Percentiles rank a stretch among this genome's conserved stretches.
Conservation (phyloP, 2,329 filamentous ascomycete genomes). For the Venturia oleaginea region DNA sequence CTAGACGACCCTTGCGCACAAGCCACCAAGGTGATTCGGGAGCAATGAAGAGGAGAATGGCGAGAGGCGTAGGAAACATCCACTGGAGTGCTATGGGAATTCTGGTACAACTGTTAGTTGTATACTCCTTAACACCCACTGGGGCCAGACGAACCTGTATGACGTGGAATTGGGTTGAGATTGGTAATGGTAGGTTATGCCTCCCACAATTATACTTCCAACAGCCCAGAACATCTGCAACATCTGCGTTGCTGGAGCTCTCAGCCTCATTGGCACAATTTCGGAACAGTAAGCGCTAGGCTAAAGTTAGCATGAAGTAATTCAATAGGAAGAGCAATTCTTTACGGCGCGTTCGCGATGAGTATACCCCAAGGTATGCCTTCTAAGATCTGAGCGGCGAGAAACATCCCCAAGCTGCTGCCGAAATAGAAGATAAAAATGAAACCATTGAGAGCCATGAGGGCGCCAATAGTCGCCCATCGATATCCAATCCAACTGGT, state of each 20-base stretch:
- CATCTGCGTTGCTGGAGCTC: slow-evolving; percentile 49
- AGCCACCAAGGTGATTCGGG: slow-evolving; percentile 69
- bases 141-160: slow-evolving; percentile 45
- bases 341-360: slow-evolving; percentile 40
- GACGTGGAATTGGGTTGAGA: slow-evolving; percentile 57
- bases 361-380: slow-evolving; percentile 41
- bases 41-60: slow-evolving; percentile 57
- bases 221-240: slow-evolving; percentile 71
- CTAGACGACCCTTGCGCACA: slow-evolving; percentile 55
- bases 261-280: slow-evolving; percentile 62
- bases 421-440: slow-evolving; percentile 43
- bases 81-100: slow-evolving; percentile 32
- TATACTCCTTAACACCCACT: not conserved
- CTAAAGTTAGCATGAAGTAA: too few species aligned
- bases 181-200: slow-evolving; percentile 60
- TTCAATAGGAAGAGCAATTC: too few species aligned
- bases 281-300: slow-evolving; percentile 39
- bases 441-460: slow-evolving; percentile 34
- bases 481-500: slow-evolving; percentile 39
- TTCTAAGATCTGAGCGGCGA: slow-evolving; percentile 39
- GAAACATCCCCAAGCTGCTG: slow-evolving; percentile 33
- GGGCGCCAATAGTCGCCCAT: slow-evolving; percentile 36
- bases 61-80: slow-evolving; percentile 65
- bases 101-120: not conserved
- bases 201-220: slow-evolving; percentile 63